A percentile compares a stretch with the other conserved stretches of the same genome.
phyloP scores from a whole-genome alignment of 1,139 yeast genomes.

The Torulaspora globosa region DNA sequence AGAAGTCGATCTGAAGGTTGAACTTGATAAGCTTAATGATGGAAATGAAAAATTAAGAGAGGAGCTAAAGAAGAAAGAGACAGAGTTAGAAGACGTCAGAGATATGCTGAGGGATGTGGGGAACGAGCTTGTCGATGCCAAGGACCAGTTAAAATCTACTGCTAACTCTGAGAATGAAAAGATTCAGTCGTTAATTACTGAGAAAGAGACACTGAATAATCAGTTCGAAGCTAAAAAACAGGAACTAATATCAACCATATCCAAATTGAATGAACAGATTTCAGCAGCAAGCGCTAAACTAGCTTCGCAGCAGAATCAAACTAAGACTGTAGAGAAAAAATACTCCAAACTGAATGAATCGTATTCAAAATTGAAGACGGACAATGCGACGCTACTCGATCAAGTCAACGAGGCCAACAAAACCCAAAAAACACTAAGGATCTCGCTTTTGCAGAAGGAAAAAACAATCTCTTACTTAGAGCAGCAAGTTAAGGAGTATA shows the following conservation, averaged over 20 bases:
- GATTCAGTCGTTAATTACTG: slow-evolving; percentile 22
- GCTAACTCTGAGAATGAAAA: slow-evolving; percentile 15
- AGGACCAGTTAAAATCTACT: slow-evolving; percentile 28
- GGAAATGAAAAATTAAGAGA: slow-evolving; percentile 18
- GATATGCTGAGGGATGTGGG: slow-evolving; percentile 76
- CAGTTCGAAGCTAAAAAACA: slow-evolving; percentile 15
- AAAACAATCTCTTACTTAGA: slow-evolving; percentile 47
- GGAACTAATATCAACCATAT: slow-evolving; percentile 15
- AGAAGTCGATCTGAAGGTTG: slow-evolving; percentile 5
- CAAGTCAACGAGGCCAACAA: slow-evolving; percentile 38
- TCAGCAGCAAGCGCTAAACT: slow-evolving; percentile 5
- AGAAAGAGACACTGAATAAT: slow-evolving; percentile 33
- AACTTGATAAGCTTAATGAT: slow-evolving; percentile 15
- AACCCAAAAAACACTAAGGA: slow-evolving; percentile 31
- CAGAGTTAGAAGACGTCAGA: slow-evolving; percentile 44
- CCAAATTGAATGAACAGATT: slow-evolving; percentile 14
- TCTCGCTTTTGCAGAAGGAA: slow-evolving; percentile 43
- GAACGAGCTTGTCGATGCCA: slow-evolving; percentile 56
- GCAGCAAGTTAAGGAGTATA: slow-evolving; percentile 41
- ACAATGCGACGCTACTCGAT: slow-evolving; percentile 37
- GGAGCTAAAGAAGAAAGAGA: slow-evolving; percentile 26
- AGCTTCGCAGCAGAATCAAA: slow-evolving; percentile 12
- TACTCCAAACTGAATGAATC: slow-evolving; percentile 33
- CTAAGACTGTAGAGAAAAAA: slow-evolving; percentile 30
- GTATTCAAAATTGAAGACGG: slow-evolving; percentile 42